phyloP scores from a whole-genome alignment of 1,284 basidiomycete species.

The Golubevia pallescens region DNA sequence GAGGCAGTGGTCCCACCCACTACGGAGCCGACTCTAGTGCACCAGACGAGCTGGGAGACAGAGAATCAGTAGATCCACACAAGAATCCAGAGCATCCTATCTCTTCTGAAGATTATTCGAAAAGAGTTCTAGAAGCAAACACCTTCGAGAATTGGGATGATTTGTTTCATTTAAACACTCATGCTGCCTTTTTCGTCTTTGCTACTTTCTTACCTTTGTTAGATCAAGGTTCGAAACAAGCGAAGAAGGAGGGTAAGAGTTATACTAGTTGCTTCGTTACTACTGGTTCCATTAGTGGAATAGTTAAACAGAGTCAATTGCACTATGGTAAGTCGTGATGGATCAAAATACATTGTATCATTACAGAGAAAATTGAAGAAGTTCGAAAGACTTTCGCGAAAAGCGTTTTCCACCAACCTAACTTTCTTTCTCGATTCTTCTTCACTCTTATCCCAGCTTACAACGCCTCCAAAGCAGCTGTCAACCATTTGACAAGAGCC shows the following conservation, averaged over 20 bases:
- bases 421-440: too few relatives aligned
- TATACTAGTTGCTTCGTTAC: slow-evolving; percentile 25
- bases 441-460: too few relatives aligned
- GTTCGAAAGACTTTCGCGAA: too few relatives aligned
- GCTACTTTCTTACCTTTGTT: slow-evolving; percentile 37
- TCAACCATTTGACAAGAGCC: slow-evolving; percentile 10
- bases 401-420: too few relatives aligned
- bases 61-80: slow-evolving; percentile 19
- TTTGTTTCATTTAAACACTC: slow-evolving; percentile 35
- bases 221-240: slow-evolving; percentile 22
- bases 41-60: slow-evolving; percentile 15
- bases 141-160: slow-evolving; percentile 42
- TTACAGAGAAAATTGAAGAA: too few relatives aligned
- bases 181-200: slow-evolving; percentile 30
- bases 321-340: slow-evolving; percentile 19
- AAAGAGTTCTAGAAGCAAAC: slow-evolving; percentile 30
- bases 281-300: slow-evolving; percentile 27
- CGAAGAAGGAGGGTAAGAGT: slow-evolving; percentile 13
- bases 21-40: slow-evolving; percentile 30
- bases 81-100: slow-evolving; percentile 25
- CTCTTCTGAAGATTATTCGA: slow-evolving; percentile 24
- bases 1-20: slow-evolving; percentile 30
- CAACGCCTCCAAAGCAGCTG: too few relatives aligned
- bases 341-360: too few relatives aligned
- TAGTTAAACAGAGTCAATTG: slow-evolving; percentile 31